phyloP scores from a whole-genome alignment of 768 basidiomycete genomes.

The Suillus plorans region DNA sequence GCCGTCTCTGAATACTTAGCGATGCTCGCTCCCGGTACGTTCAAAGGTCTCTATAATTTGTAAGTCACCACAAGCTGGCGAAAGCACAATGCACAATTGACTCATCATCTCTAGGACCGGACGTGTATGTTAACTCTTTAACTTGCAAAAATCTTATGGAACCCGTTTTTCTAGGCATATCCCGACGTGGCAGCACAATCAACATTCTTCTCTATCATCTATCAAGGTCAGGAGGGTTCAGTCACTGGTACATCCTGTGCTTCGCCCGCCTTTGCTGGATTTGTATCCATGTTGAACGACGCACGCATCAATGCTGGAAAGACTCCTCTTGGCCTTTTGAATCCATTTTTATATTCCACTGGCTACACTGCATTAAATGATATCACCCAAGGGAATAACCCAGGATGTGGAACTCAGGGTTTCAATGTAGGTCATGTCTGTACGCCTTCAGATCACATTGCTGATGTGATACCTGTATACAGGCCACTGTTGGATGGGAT shows the following conservation, averaged over 20 bases:
- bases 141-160: neutral
- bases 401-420: conserved; percentile 61
- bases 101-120: conserved; percentile 38
- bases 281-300: conserved; percentile 67
- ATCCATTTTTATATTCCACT: conserved; percentile 54
- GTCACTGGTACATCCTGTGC: conserved; percentile 68
- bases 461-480: neutral
- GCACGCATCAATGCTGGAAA: conserved; percentile 45
- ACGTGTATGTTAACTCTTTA: conserved; percentile 41
- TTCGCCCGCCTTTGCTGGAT: conserved; percentile 60
- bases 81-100: neutral
- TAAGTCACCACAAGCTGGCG: conserved; percentile 26
- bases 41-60: conserved; percentile 61
- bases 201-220: conserved; percentile 46
- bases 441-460: neutral
- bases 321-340: conserved; percentile 61
- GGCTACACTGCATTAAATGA: conserved; percentile 47
- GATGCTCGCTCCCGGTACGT: conserved; percentile 46
- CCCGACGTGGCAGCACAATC: conserved; percentile 71
- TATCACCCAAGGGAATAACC: conserved; percentile 55
- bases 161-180: conserved; percentile 38
- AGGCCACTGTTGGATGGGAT: conserved; percentile 60
- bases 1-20: conserved; percentile 46
- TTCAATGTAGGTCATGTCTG: conserved; percentile 51
- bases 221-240: conserved; percentile 34